Evolutionary conservation across 768 basidiomycete genomes (phyloP).

Genomic region (Lepiota venenata): DNA sequence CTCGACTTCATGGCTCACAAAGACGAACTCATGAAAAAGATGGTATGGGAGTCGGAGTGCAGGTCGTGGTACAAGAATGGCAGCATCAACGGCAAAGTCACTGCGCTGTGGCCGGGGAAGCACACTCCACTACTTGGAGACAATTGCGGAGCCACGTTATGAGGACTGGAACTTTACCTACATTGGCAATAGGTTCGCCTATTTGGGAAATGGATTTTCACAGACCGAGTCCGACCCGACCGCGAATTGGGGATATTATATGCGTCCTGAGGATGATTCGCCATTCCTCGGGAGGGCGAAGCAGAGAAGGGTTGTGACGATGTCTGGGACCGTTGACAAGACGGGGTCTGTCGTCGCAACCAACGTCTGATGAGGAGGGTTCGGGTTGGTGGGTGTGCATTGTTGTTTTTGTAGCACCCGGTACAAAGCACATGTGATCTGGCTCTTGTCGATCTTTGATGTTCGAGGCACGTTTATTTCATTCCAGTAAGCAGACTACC

Average conservation of each 20-base stretch:
- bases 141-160: constrained; percentile 27
- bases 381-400: background rate
- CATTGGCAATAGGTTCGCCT: constrained; percentile 30
- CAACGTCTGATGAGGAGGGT: background rate
- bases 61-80: constrained; percentile 32
- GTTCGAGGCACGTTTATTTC: too few species aligned
- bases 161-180: constrained; percentile 34
- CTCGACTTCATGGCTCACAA: constrained; percentile 29
- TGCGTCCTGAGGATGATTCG: constrained; percentile 21
- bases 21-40: constrained; percentile 29
- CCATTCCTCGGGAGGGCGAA: constrained; percentile 20
- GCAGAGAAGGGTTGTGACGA: constrained; percentile 6
- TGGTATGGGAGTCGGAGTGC: constrained; percentile 29
- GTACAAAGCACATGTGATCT: too few species aligned
- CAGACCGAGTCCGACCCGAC: constrained; percentile 27
- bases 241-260: constrained; percentile 31
- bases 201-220: constrained; percentile 31
- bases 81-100: constrained; percentile 21
- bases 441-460: too few species aligned
- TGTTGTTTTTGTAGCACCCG: too few species aligned
- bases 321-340: background rate
- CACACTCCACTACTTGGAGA: constrained; percentile 33
- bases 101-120: constrained; percentile 33
- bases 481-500: too few species aligned
- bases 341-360: background rate